phyloP scores from a whole-genome alignment of 352 stramenopile species.

The Globisporangium okanoganense region DNA sequence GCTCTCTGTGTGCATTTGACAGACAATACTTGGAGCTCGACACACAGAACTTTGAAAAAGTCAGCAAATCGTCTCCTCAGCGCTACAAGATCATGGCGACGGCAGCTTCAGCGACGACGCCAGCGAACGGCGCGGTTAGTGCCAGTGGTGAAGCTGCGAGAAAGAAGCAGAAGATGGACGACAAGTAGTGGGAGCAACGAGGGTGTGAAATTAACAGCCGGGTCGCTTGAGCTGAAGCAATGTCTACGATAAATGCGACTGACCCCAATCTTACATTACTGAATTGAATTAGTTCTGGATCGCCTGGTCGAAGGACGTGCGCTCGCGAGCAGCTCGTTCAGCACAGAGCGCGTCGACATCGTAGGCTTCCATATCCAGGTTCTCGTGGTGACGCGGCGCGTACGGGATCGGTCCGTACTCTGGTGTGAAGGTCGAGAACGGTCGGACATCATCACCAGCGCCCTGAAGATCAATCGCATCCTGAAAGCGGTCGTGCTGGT shows the following conservation, averaged over 20 bases:
- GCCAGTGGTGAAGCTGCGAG: conserved; percentile 11
- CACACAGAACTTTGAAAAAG: conserved; percentile 29
- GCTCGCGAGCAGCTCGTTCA: conserved; percentile 33
- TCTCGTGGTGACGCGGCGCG: conserved; percentile 27
- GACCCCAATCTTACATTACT: neutral
- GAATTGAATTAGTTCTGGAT: neutral
- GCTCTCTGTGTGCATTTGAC: neutral
- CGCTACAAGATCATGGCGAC: conserved; percentile 26
- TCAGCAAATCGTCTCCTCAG: conserved; percentile 14
- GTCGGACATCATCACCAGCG: neutral
- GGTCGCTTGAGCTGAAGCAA: neutral
- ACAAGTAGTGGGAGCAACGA: conserved; percentile 11
- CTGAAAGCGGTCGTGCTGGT: conserved; percentile 22
- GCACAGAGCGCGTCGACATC: conserved; percentile 47
- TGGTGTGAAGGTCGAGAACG: conserved; percentile 56
- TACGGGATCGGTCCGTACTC: conserved; percentile 75
- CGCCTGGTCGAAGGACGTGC: conserved; percentile 23
- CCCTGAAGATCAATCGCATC: conserved; percentile 13
- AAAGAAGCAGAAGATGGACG: conserved; percentile 26
- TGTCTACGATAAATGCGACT: neutral
- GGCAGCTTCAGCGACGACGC: neutral
- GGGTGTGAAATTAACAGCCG: conserved; percentile 4
- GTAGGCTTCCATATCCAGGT: conserved; percentile 34
- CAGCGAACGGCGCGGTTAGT: conserved; percentile 1
- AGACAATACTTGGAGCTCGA: conserved; percentile 34